Base-by-base conservation (phyloP, 2,329 filamentous ascomycete species). In the Trichoderma sp. region DNA sequence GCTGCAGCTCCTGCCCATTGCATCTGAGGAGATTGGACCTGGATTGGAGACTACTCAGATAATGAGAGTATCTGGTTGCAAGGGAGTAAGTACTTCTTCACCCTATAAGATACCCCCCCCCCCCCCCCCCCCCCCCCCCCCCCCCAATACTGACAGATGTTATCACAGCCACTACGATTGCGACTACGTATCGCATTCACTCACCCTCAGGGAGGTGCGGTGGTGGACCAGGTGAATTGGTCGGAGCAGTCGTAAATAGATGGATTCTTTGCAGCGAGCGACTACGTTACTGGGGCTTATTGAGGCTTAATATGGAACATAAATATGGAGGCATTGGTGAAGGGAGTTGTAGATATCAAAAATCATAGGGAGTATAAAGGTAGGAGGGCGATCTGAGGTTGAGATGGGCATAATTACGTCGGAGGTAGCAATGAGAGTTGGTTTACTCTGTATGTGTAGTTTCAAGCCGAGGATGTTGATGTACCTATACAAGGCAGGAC, bases 151-250 rank as follows among this genome's bases (percentile, higher is more conserved):
- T 59, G 22, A 68, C 52, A 54, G 22, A 54, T 29, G 60, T 57
- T 27, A 45, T 53, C 50, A 37, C 74, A 97, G 95, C 85, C 91
- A 72, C 86, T 99, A 71, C 89, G 94, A 70, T 83, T 99, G 73
- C 89, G 95, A 76, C 83, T 99, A 75, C 93, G 93, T 80, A 87
- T 99, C 75, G 89, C 87, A 67, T 98, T 93, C 78, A 83, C 87
- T 37, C 91, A 91, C 78, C 88, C 90, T 67, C 86, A 87, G 68
- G 87, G 84, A 27, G 89, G 89, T 63, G 86, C 90, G 70, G 85
- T 96, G 19, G 90, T 91, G 77, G 95, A 99, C 76, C 94, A 98
- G 80, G 93, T 98, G 68, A 96, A 97, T 82, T 99, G 95, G 95
- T 90, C 92, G 34, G 95, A 99, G 80, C 90, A 93, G 66, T 84